Conservation (phyloP, 345 rosid species). For the Lumnitzera littorea region DNA sequence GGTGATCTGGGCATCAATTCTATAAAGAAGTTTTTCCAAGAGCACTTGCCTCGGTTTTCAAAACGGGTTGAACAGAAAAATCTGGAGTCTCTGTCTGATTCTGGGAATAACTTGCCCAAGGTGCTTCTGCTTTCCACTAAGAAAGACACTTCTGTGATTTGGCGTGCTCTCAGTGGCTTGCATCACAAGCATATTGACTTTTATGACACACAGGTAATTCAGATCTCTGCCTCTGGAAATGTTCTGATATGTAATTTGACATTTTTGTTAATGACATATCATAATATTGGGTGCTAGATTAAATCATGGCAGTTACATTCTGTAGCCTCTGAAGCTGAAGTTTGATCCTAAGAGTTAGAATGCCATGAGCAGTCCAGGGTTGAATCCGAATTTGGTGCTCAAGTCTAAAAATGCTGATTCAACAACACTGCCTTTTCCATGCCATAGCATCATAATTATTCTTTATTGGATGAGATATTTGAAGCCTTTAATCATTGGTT, state of each 20-base stretch:
- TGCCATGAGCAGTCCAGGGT: no score
- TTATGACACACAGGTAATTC: slow-evolving; percentile 58
- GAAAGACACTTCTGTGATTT: slow-evolving; percentile 70
- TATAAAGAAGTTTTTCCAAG: slow-evolving; percentile 67
- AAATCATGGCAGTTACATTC: no score
- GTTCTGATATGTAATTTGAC: no score
- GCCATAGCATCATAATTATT: no score
- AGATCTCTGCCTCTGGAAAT: not conserved
- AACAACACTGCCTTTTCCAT: no score
- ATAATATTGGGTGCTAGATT: no score
- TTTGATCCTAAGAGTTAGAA: no score
- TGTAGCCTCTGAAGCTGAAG: no score
- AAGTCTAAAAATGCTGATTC: no score
- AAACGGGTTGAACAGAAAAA: slow-evolving; percentile 40
- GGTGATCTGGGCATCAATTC: slow-evolving; percentile 50
- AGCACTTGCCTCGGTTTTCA: slow-evolving; percentile 72
- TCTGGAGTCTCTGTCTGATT: slow-evolving; percentile 26
- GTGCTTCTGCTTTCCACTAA: slow-evolving; percentile 84
- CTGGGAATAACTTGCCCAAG: slow-evolving; percentile 31
- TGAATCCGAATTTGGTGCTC: no score
- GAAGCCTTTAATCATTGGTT: not conserved
- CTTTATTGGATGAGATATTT: no score
- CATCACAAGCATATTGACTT: slow-evolving; percentile 52
- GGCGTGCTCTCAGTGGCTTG: slow-evolving; percentile 90
- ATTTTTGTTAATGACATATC: no score